These are phyloP conservation scores for Leccinum subrobustum DNA, from an alignment of 1,284 basidiomycete species.

Conservation along the genomic window DNA sequence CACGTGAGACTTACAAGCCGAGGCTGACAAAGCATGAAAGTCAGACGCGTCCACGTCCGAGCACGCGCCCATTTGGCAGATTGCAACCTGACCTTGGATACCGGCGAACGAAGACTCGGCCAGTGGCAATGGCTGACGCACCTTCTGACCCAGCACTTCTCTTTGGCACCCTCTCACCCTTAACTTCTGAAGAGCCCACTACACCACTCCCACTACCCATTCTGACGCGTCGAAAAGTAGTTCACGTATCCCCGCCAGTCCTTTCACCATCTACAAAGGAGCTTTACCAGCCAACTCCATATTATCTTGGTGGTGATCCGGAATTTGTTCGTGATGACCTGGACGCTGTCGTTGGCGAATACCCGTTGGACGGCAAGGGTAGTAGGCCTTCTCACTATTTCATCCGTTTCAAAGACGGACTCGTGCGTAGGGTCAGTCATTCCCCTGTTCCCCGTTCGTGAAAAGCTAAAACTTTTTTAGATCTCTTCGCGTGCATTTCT, in stretches of 20 bases:
- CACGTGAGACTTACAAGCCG: background rate
- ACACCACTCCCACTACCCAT: conserved; percentile 6
- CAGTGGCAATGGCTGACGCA: conserved; percentile 18
- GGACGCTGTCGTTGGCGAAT: conserved; percentile 61
- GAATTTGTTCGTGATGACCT: conserved; percentile 35
- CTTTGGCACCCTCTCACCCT: conserved; percentile 22
- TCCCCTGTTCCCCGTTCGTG: background rate
- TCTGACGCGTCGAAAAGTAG: conserved; percentile 15
- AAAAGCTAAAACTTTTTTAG: conserved; percentile 32
- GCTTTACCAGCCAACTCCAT: conserved; percentile 40
- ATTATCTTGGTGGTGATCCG: conserved; percentile 34
- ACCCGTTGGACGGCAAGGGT: conserved; percentile 33
- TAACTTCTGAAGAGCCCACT: conserved; percentile 11
- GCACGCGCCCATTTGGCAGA: conserved; percentile 8
- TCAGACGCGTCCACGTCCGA: background rate
- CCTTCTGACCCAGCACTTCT: conserved; percentile 18
- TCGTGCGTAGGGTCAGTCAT: conserved; percentile 53
- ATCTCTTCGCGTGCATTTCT: conserved; percentile 41
- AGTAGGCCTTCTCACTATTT: conserved; percentile 50
- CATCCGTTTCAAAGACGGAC: conserved; percentile 55
- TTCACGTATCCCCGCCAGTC: conserved; percentile 28
- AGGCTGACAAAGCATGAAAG: conserved; percentile 19
- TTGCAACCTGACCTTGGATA: background rate
- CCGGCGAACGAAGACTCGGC: background rate
- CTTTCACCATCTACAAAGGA: conserved; percentile 40